Evolutionary conservation across 2,329 filamentous ascomycete species (phyloP).

Genomic region (Talaromyces islandicus): DNA sequence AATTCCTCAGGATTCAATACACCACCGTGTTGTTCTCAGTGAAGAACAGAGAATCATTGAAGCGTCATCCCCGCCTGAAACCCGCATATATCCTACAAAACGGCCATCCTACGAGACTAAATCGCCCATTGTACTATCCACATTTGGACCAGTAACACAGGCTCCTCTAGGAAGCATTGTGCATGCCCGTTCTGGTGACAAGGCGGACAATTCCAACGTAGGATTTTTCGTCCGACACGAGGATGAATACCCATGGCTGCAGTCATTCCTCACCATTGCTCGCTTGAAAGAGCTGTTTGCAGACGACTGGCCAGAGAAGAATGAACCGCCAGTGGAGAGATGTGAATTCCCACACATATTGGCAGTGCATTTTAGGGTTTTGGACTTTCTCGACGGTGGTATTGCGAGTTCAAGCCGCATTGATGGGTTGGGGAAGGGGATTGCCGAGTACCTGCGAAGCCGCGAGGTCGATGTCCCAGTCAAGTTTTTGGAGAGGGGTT

Average conservation of each 20-base stretch:
- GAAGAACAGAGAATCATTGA: neutral
- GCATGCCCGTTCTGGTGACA: conserved; percentile 31
- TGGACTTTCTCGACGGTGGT: conserved; percentile 13
- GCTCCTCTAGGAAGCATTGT: conserved; percentile 27
- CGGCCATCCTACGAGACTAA: conserved; percentile 14
- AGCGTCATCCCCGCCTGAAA: conserved; percentile 6
- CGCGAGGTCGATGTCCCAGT: conserved; percentile 7
- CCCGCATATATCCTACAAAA: conserved; percentile 7
- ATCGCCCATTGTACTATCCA: conserved; percentile 5
- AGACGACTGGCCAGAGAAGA: neutral
- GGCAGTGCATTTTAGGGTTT: conserved; percentile 11
- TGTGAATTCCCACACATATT: conserved; percentile 5
- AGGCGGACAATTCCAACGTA: conserved; percentile 29
- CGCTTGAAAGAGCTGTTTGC: conserved; percentile 2
- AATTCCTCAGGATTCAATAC: conserved; percentile 16
- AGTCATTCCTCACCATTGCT: conserved; percentile 3
- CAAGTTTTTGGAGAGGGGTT: conserved; percentile 8
- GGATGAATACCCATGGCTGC: conserved; percentile 26
- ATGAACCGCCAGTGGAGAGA: conserved; percentile 1
- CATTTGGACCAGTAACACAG: conserved; percentile 23
- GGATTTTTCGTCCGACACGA: conserved; percentile 29
- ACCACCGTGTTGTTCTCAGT: conserved; percentile 10
- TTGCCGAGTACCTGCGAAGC: conserved; percentile 10
- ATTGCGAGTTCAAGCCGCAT: conserved; percentile 12
- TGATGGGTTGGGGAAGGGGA: conserved; percentile 12